Base-by-base conservation (phyloP, 345 rosid genomes). In the Turnera subulata region DNA sequence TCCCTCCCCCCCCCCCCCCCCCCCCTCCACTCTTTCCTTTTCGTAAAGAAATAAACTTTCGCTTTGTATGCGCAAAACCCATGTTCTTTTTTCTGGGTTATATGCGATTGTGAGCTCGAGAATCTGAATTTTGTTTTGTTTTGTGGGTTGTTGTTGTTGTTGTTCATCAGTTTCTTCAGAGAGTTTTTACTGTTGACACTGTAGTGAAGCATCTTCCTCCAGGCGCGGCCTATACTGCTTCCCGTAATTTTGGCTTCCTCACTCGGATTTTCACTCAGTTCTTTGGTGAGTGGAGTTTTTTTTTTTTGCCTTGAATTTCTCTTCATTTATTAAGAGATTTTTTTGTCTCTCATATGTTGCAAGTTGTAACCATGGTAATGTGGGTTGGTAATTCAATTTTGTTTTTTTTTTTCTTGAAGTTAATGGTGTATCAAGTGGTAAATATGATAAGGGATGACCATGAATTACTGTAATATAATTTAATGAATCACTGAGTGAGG, bases 181-280 rank as follows among this genome's bases (percentile, higher is more conserved):
- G 88, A 38, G 98, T 89, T 9, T 92, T 92, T 77, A 86, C 82
- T 68, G 80, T 92, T 43, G 98, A 92, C 72, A 92, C 98, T 44
- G 32, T 89, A 26, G 96, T 92, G 65, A 92, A 92, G 82, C 98
- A 96, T 61, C 96, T 92, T 73, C 98, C 98, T 50, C 96, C 93
- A 52, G 60, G 86, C 22, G 77, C 86, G 93, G 95, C 89, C 6
- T 89, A 80, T 73, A 92, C 84, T 11, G 91, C 73, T 56, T 86
- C 98, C 48, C 91, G 96, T 54, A 92, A 89, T 76, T 80, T 92
- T 84, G 82, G 82, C 83, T 92, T 92, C 84, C 89, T 92, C 79
- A 83, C 85, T 0, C 91, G 98, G 61, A 92, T 92, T 71, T 92
- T 92, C 75, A 92, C 98, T 5, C 98, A 92, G 78, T 92, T 92